Base-by-base conservation (phyloP, 2,329 filamentous ascomycete species). In the Claviceps pazoutovae region DNA sequence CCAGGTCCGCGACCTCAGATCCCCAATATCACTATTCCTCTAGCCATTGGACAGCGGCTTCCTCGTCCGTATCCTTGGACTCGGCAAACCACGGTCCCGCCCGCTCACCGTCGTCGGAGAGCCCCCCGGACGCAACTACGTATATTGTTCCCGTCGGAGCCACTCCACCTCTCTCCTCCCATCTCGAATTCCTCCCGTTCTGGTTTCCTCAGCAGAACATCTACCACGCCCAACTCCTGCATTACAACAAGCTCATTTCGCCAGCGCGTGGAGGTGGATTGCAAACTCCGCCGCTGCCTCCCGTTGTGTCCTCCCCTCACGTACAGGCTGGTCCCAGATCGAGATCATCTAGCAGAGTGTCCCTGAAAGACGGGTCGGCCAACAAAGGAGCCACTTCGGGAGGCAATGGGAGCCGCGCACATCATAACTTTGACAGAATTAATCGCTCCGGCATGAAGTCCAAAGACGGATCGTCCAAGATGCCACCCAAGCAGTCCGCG, bases 181-280 rank as follows among this genome's bases (percentile, higher is more conserved):
- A 72, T 55, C 60, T 79, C 60, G 75, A 80, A 56, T 69, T 79
- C 54, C 68, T 79, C 30, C 78, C 79, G 38, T 72, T 79, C 56
- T 68, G 80, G 58, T 70, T 80, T 53, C 78, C 78, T 16, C 78
- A 80, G 56, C 78, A 82, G 57, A 77, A 73, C 43, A 68, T 77
- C 56, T 79, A 80, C 65, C 76, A 82, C 61, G 77, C 76, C 51
- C 78, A 81, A 65, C 74, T 84, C 52, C 72, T 79, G 49, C 74
- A 82, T 58, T 83, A 83, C 71, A 83, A 83, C 65, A 78, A 76
- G 61, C 77, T 83, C 62, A 74, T 83, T 58, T 77, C 79, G 50
- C 74, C 78, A 48, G 70, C 75, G 52, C 70, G 78, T 61, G 73
- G 67, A 65, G 75, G 75, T 58, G 75, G 77, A 59, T 66, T 81